A percentile compares a stretch with the other conserved stretches of the same genome.
phyloP scores from a whole-genome alignment of 306 rosid species.

The Rubus idaeus region DNA sequence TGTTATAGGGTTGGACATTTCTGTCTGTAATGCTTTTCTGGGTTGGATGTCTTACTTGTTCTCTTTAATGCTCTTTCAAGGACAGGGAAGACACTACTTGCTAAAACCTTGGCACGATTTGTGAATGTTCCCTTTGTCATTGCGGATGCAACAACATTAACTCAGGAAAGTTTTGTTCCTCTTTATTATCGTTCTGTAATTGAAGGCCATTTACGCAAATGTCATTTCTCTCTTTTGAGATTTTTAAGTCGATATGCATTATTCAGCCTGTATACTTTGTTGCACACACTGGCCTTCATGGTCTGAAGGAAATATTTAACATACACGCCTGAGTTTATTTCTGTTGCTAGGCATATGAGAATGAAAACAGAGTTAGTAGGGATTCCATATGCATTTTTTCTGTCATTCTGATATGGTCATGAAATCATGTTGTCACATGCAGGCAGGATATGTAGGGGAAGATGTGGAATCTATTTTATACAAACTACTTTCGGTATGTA shows the following conservation, averaged over 20 bases:
- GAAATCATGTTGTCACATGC: constrained; percentile 30
- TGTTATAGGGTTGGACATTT: constrained; percentile 1
- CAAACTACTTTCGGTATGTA: constrained; percentile 83
- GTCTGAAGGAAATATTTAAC: not conserved
- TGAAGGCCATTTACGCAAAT: not conserved
- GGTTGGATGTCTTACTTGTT: constrained; percentile 51
- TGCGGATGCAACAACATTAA: constrained; percentile 95
- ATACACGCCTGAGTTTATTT: not conserved
- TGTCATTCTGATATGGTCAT: constrained; percentile 16
- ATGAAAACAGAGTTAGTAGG: not conserved
- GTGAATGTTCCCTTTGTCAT: constrained; percentile 98
- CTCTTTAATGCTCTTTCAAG: constrained; percentile 70
- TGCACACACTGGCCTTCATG: not conserved
- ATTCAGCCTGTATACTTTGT: not conserved
- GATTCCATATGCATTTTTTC: constrained; percentile 9
- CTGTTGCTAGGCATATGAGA: not conserved
- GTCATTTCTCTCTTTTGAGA: not conserved
- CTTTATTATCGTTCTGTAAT: constrained; percentile 26
- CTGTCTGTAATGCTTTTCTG: constrained; percentile 1
- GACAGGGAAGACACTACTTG: constrained; percentile 99
- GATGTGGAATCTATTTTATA: constrained; percentile 94
- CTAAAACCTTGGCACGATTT: constrained; percentile 96
- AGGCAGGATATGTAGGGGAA: constrained; percentile 99
- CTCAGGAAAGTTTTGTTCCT: constrained; percentile 71
- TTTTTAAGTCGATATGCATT: not conserved